Evolutionary conservation across 1,139 yeast species (phyloP), one percentile per base, ranked within the genome.

Genomic region (Suhomyces bokatorum): DNA sequence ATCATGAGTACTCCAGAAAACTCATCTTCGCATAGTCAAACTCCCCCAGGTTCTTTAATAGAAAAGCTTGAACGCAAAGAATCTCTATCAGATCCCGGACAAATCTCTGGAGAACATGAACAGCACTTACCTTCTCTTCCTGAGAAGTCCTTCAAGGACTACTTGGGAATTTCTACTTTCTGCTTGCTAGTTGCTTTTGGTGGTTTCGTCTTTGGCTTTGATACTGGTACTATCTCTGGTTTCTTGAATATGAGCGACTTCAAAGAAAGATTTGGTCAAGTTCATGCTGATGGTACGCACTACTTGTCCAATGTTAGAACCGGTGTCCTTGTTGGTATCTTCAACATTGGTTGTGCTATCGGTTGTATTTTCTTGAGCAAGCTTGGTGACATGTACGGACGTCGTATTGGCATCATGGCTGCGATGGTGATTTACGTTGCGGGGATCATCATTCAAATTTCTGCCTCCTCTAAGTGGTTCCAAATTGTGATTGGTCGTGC

Each of bases 401-500:
- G 64, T 47, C 53, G 63, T 49, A 35, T 54, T 30, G 63, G 63
- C 29, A 52, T 60, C 31, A 57, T 58, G 57, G 39, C 49, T 12
- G 52, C 63, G 39, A 58, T 59, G 55, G 44, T 56, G 10, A 52
- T 60, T 34, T 60, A 59, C 44, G 59, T 58, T 37, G 41, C 59
- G 24, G 64, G 63, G 28, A 55, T 60, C 14, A 52, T 59, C 31
- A 49, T 60, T 44, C 64, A 60, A 46, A 59, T 59, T 24, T 46
- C 60, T 11, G 45, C 64, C 13, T 38, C 49, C 16, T 30, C 40
- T 15, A 64, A 66, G 48, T 78, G 83, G 83, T 73, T 73, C 56
- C 83, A 78, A 62, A 55, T 59, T 32, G 54, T 56, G 31, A 66
- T 62, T 41, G 89, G 89, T 46, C 75, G 89, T 40, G 55, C 55